Evolutionary conservation across 768 basidiomycete genomes (phyloP).

Genomic region (Hortiboletus campestris): DNA sequence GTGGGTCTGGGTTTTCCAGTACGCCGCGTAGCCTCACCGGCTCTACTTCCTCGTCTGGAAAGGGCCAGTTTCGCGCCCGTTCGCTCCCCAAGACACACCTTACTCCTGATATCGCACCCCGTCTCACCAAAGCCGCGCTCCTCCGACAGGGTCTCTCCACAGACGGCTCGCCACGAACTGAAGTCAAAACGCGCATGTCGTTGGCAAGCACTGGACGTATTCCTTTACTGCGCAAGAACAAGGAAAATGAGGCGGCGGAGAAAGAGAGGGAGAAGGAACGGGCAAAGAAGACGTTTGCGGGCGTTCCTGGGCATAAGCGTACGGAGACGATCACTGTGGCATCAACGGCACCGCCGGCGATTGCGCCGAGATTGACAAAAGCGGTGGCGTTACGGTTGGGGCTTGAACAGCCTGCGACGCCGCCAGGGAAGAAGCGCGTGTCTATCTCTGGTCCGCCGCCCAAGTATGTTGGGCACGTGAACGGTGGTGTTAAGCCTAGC

Average conservation of each 20-base stretch:
- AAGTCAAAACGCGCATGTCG: conserved; percentile 30
- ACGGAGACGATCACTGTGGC: conserved; percentile 65
- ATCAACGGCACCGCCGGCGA: conserved; percentile 66
- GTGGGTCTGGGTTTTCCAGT: conserved; percentile 19
- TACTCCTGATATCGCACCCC: conserved; percentile 70
- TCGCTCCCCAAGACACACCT: conserved; percentile 58
- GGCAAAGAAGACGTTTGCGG: conserved; percentile 62
- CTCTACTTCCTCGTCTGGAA: conserved; percentile 42
- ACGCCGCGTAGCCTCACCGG: conserved; percentile 31
- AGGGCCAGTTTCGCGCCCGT: conserved; percentile 62
- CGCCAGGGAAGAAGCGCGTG: conserved; percentile 39
- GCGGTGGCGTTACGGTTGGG: conserved; percentile 72
- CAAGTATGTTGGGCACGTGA: conserved; percentile 7
- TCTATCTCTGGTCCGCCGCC: conserved; percentile 26
- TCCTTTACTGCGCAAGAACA: conserved; percentile 28
- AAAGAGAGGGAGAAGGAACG: conserved; percentile 59
- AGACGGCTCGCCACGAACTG: conserved; percentile 30
- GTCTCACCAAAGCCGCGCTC: conserved; percentile 71
- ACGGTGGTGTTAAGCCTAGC: conserved; percentile 3
- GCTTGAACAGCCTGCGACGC: conserved; percentile 38
- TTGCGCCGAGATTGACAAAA: conserved; percentile 73
- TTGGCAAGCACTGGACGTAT: conserved; percentile 34
- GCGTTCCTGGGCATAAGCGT: conserved; percentile 83
- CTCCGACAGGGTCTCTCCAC: conserved; percentile 61
- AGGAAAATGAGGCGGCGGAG: conserved; percentile 40